Percentiles rank a stretch among this genome's conserved stretches.
Evolutionary conservation across 2,329 filamentous ascomycete species (phyloP).

Genomic region (Pyrenophora tritici-repentis): DNA sequence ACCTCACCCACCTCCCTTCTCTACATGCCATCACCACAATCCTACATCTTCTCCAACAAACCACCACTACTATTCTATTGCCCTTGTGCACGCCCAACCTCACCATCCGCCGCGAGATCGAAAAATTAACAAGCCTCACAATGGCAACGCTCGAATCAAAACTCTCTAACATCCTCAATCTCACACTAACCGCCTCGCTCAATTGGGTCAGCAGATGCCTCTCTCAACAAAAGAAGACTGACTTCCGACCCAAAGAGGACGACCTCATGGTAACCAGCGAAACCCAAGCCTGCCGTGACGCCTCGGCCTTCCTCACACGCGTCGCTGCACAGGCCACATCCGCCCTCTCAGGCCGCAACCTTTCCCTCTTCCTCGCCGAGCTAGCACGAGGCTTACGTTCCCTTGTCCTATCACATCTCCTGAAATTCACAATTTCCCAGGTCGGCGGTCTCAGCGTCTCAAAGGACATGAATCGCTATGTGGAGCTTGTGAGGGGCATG

Average conservation of each 20-base stretch:
- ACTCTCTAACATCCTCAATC: constrained; percentile 71
- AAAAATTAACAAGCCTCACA: constrained; percentile 75
- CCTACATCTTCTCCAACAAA: constrained; percentile 89
- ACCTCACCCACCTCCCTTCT: constrained; percentile 79
- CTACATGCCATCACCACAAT: constrained; percentile 85
- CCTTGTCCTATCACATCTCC: constrained; percentile 89
- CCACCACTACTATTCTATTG: constrained; percentile 86
- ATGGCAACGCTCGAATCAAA: constrained; percentile 84
- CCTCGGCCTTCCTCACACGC: constrained; percentile 78
- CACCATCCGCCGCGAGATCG: constrained; percentile 87
- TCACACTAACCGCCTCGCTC: constrained; percentile 72
- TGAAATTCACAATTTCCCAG: constrained; percentile 89
- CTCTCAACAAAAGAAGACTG: constrained; percentile 79
- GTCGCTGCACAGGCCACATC: constrained; percentile 66
- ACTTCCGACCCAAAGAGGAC: constrained; percentile 86
- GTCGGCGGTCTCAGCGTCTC: constrained; percentile 93
- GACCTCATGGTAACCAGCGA: constrained; percentile 52
- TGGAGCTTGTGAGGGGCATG: constrained; percentile 83
- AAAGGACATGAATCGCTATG: constrained; percentile 94
- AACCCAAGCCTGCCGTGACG: constrained; percentile 80
- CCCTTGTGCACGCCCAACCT: constrained; percentile 88
- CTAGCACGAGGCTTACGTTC: constrained; percentile 77
- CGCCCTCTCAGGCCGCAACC: constrained; percentile 81
- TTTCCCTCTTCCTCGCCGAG: constrained; percentile 81
- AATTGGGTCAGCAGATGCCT: constrained; percentile 78